Evolutionary conservation across 345 rosid species (phyloP), one percentile per base, ranked within the genome.

Genomic region (Arabis alpina): DNA sequence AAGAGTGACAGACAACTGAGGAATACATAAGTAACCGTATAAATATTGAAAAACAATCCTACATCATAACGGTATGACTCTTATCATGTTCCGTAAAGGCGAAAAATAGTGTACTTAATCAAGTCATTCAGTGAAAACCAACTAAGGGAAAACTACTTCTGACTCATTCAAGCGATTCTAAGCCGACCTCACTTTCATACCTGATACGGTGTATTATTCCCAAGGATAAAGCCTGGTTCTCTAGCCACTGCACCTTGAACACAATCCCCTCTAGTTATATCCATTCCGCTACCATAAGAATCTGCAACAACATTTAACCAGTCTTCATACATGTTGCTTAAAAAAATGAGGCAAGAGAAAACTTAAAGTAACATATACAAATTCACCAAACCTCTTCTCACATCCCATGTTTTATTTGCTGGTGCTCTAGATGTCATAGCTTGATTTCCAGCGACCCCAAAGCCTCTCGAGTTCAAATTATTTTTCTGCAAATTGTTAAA

Each of bases 401-500:
- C 60, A 79, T 72, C 52, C 76, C 52, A 67, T 14, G 47, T 68
- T 54, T 55, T 58, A 52, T 58, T 68, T 27, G 49, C 27, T 34
- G 83, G 71, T 30, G 63, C 74, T 64, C 80, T 79, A 68, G 78
- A 65, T 56, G 82, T 51, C 25, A 83, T 71, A 78, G 54, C 44
- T 58, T 48, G 79, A 52, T 56, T 70, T 56, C 55, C 77, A 70
- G 53, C 34, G 2, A 77, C 66, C n/a, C 77, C 50, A 6, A 66
- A 57, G 12, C 68, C 53, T 64, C 51, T 25, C 30, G 79, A 43
- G 65, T 77, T 68, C 66, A 79, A 65, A 68, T 57, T 70, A 56
- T 77, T 78, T 64, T 64, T 82, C 87, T 87, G 85, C 76, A 81
- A 81, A 69, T 55, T 54, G 43, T 70, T 50, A 61, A 36, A 82